These are phyloP conservation scores for Acmispon strigosus DNA, from an alignment of 306 rosid genomes.

Conservation along the genomic window DNA sequence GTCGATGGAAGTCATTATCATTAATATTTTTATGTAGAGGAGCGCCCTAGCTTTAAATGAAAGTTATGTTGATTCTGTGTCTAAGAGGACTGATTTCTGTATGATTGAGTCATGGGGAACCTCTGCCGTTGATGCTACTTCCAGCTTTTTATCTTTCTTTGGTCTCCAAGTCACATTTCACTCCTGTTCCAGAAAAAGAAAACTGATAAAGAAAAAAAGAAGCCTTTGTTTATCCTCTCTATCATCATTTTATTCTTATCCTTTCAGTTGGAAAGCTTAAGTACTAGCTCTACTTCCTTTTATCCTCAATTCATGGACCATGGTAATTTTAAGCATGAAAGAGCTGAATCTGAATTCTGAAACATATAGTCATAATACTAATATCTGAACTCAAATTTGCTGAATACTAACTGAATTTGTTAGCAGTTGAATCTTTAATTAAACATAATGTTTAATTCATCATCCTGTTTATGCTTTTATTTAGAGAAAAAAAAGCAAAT, in stretches of 20 bases:
- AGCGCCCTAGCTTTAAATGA: not conserved
- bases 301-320: not conserved
- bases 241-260: not conserved
- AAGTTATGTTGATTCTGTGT: not conserved
- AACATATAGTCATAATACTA: not conserved
- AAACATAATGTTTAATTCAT: not conserved
- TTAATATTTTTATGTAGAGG: not conserved
- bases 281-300: not conserved
- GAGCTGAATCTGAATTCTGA: not conserved
- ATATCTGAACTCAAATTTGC: constrained; percentile 7
- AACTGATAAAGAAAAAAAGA: not conserved
- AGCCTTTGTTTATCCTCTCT: not conserved
- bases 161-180: not conserved
- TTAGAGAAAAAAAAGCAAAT: not conserved
- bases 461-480: not conserved
- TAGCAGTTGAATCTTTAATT: not conserved
- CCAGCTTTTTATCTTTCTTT: not conserved
- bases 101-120: not conserved
- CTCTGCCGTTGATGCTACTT: constrained; percentile 16
- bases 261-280: not conserved
- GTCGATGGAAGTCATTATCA: not conserved
- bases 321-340: not conserved
- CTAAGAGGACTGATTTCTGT: constrained; percentile 11
- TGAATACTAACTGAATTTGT: no score
- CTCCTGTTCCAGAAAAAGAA: not conserved